phyloP scores from a whole-genome alignment of 2,329 filamentous ascomycete species.

The Immersiporthe knoxdaviesiana region DNA sequence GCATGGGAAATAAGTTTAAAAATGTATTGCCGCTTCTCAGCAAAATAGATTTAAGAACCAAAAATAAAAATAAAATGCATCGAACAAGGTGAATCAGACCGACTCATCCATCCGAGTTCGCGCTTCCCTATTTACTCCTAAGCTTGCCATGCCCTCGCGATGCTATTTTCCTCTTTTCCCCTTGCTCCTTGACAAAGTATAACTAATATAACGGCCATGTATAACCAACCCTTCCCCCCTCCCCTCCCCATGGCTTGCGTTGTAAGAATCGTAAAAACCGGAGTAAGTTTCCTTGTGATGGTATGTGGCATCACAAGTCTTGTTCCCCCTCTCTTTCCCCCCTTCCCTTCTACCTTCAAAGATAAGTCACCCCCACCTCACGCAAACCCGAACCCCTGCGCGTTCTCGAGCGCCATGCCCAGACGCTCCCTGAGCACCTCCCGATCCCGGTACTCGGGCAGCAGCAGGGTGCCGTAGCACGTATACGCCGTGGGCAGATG shows the following conservation, averaged over 20 bases:
- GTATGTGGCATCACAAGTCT: not conserved
- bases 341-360: no score
- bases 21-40: not conserved
- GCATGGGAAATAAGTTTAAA: no score
- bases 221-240: not conserved
- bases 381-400: constrained; percentile 85
- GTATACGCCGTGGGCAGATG: constrained; percentile 86
- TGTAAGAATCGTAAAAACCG: not conserved
- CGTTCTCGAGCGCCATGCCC: constrained; percentile 84
- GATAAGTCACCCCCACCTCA: constrained; percentile 38
- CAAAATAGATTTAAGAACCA: not conserved
- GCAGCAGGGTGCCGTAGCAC: constrained; percentile 84
- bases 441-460: constrained; percentile 79
- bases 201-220: not conserved
- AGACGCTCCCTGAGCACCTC: constrained; percentile 75
- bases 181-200: not conserved
- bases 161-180: not conserved
- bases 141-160: not conserved
- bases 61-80: no score
- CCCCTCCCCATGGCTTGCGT: not conserved
- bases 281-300: not conserved
- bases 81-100: no score
- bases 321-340: no score
- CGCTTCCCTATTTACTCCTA: not conserved
- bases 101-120: not conserved